phyloP scores from a whole-genome alignment of 352 stramenopile genomes.

The Phytophthora boehmeriae region DNA sequence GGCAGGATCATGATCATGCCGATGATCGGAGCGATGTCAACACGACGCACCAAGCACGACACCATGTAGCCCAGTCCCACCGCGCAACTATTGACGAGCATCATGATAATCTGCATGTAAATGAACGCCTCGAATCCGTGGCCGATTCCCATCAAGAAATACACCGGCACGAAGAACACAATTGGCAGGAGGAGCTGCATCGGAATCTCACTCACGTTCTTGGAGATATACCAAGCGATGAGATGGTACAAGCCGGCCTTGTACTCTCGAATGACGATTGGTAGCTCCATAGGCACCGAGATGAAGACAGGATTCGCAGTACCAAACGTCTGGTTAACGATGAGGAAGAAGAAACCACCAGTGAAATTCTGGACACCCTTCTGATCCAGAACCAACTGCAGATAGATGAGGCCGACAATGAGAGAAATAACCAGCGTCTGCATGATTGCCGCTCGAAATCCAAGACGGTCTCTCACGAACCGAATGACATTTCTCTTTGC shows the following conservation, averaged over 20 bases:
- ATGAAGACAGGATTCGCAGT: constrained; percentile 40
- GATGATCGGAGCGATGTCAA: constrained; percentile 44
- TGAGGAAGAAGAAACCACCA: constrained; percentile 53
- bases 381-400: constrained; percentile 46
- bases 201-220: constrained; percentile 56
- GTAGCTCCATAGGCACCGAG: constrained; percentile 45
- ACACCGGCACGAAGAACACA: constrained; percentile 39
- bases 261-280: constrained; percentile 56
- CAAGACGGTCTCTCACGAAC: constrained; percentile 40
- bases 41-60: constrained; percentile 33
- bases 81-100: constrained; percentile 41
- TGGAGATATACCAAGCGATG: constrained; percentile 51
- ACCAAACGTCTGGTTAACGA: constrained; percentile 46
- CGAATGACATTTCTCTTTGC: constrained; percentile 42
- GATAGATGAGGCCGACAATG: constrained; percentile 51
- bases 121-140: constrained; percentile 42
- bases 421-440: constrained; percentile 43
- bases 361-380: constrained; percentile 51
- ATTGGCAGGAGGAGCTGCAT: constrained; percentile 54
- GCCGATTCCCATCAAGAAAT: constrained; percentile 51
- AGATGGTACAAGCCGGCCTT: constrained; percentile 38
- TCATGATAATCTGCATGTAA: constrained; percentile 41
- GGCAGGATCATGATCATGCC: constrained; percentile 40
- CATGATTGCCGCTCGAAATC: constrained; percentile 26
- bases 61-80: constrained; percentile 53